phyloP scores from a whole-genome alignment of 2,329 filamentous ascomycete genomes.

The Trichoderma atrobrunneum region DNA sequence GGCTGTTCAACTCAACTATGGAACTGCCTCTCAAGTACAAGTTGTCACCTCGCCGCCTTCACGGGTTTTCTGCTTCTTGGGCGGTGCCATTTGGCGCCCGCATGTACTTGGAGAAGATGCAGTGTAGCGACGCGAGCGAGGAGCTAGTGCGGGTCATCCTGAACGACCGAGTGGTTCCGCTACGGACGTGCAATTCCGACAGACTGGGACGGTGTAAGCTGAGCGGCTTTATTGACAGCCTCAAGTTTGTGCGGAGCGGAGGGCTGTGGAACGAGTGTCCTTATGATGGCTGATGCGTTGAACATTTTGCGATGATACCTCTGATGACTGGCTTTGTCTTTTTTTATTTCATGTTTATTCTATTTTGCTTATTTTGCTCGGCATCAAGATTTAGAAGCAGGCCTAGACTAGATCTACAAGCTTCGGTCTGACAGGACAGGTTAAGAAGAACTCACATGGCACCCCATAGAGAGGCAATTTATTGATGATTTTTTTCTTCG shows the following conservation, averaged over 20 bases:
- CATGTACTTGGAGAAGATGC: constrained; percentile 86
- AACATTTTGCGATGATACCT: neutral
- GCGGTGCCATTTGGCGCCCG: constrained; percentile 77
- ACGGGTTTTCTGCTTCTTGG: constrained; percentile 74
- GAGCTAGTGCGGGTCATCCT: constrained; percentile 77
- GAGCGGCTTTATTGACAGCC: constrained; percentile 67
- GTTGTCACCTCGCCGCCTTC: constrained; percentile 49
- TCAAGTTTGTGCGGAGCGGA: constrained; percentile 69
- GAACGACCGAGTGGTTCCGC: constrained; percentile 76
- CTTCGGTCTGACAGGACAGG: neutral
- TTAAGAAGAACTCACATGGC: neutral
- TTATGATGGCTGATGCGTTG: neutral
- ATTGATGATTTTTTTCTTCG: neutral
- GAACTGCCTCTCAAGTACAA: constrained; percentile 52
- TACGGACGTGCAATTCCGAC: constrained; percentile 70
- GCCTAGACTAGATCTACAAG: neutral
- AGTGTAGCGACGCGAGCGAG: constrained; percentile 53
- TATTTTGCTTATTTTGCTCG: neutral
- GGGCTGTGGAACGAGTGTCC: constrained; percentile 70
- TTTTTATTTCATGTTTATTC: neutral
- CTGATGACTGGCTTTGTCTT: neutral
- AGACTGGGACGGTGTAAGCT: constrained; percentile 67
- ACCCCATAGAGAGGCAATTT: neutral
- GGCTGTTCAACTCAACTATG: constrained; percentile 67
- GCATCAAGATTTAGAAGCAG: neutral